Conservation (phyloP, 805 yeast species). For the Yamadazyma philogaea region DNA sequence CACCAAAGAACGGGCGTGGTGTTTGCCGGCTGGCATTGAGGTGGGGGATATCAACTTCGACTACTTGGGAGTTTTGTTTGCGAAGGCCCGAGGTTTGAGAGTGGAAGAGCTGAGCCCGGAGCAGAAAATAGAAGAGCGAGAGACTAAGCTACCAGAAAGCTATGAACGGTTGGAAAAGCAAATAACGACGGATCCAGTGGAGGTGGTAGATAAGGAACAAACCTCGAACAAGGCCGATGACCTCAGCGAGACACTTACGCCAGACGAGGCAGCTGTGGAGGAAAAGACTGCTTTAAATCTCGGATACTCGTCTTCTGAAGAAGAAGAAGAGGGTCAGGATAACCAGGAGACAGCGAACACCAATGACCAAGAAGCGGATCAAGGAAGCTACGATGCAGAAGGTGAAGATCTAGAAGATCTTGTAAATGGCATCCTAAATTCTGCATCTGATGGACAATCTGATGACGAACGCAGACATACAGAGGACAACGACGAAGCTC, state of each 20-base stretch:
- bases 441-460: neutral
- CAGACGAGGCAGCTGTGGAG: neutral
- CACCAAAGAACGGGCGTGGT: constrained; percentile 8
- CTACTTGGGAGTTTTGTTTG: constrained; percentile 10
- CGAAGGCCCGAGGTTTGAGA: constrained; percentile 13
- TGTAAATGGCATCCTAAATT: constrained; percentile 8
- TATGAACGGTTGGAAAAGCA: neutral
- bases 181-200: neutral
- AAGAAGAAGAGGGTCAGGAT: constrained; percentile 6
- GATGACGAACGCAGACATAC: constrained; percentile 1
- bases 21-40: constrained; percentile 9
- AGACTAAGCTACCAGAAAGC: neutral
- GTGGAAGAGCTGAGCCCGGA: neutral
- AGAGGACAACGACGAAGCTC: constrained; percentile 1
- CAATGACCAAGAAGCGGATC: too few species aligned
- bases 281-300: constrained; percentile 1
- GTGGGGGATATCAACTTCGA: constrained; percentile 8
- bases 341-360: neutral
- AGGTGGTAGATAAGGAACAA: neutral
- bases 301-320: constrained; percentile 11
- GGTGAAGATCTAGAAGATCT: constrained; percentile 7
- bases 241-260: neutral
- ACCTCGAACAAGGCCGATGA: too few species aligned
- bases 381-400: constrained; percentile 3
- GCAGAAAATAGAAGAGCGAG: neutral